Evolutionary conservation across 352 stramenopile species (phyloP).

Genomic region (Pythium rishiriense): DNA sequence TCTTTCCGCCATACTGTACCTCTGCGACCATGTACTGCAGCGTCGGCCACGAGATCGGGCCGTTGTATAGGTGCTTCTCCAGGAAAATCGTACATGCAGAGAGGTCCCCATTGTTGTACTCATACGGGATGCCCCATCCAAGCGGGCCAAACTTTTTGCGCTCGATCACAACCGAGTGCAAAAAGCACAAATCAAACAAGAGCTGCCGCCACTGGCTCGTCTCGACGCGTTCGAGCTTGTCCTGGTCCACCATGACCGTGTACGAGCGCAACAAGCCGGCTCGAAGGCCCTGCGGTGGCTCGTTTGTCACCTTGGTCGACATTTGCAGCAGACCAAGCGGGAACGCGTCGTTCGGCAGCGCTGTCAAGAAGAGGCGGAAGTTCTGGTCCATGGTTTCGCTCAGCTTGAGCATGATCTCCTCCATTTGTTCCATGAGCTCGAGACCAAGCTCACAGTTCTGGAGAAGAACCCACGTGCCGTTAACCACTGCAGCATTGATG

Average conservation of each 20-base stretch:
- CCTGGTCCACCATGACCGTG: conserved; percentile 99
- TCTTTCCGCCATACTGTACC: conserved; percentile 98
- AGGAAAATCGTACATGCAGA: conserved; percentile 98
- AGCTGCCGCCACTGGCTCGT: conserved; percentile 96
- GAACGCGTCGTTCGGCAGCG: conserved; percentile 95
- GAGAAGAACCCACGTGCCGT: conserved; percentile 97
- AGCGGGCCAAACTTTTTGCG: conserved; percentile 98
- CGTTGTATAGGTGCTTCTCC: conserved; percentile 98
- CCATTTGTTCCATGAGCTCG: conserved; percentile 98
- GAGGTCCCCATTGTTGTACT: conserved; percentile 99
- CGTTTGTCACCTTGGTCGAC: conserved; percentile 99
- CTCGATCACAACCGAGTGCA: conserved; percentile 98
- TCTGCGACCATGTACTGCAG: conserved; percentile 99
- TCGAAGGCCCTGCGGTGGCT: conserved; percentile 94
- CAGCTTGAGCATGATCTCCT: conserved; percentile 96
- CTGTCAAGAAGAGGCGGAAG: conserved; percentile 98
- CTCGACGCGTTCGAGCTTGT: conserved; percentile 96
- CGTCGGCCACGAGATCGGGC: conserved; percentile 97
- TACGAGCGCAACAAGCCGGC: conserved; percentile 95
- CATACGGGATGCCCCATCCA: conserved; percentile 98
- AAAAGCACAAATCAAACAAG: conserved; percentile 97
- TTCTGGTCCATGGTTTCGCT: conserved; percentile 94
- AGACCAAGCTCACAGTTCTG: conserved; percentile 99
- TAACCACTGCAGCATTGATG: conserved; percentile 95
- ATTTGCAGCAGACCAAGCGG: conserved; percentile 98